phyloP scores from a whole-genome alignment of 257 asterid genomes.

The Linaria vulgaris region DNA sequence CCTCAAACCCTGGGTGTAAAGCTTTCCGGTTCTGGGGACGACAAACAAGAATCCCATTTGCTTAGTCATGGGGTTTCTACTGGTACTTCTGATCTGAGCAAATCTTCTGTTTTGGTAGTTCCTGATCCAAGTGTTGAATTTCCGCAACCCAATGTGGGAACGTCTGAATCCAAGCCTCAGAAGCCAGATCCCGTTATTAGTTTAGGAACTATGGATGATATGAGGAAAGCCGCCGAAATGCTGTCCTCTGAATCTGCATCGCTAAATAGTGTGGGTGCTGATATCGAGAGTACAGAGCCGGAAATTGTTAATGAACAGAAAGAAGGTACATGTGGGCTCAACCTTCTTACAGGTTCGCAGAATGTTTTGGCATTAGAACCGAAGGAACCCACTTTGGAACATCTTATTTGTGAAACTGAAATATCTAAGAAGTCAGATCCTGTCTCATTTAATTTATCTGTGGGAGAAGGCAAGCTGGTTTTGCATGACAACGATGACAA shows the following conservation, averaged over 20 bases:
- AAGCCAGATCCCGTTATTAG: constrained; percentile 29
- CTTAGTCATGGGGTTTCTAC: constrained; percentile 16
- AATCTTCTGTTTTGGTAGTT: constrained; percentile 26
- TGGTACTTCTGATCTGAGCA: constrained; percentile 36
- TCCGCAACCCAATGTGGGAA: too few species aligned
- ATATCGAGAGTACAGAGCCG: constrained; percentile 34
- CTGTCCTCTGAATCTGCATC: constrained; percentile 27
- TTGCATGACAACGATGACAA: constrained; percentile 28
- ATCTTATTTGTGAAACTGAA: constrained; percentile 23
- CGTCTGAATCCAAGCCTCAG: constrained; percentile 24
- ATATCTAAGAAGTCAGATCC: constrained; percentile 42
- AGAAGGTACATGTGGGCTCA: constrained; percentile 31
- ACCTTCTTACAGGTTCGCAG: constrained; percentile 33
- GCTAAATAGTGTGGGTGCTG: constrained; percentile 20
- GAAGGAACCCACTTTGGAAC: constrained; percentile 35
- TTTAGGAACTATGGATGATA: constrained; percentile 27
- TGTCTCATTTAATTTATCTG: constrained; percentile 47
- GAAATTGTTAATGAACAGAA: constrained; percentile 38
- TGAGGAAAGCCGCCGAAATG: constrained; percentile 28
- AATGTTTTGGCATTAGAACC: constrained; percentile 43
- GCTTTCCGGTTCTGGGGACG: constrained; percentile 8
- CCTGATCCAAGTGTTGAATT: constrained; percentile 12
- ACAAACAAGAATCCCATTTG: neutral
- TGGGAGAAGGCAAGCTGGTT: constrained; percentile 32
- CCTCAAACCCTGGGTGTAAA: constrained; percentile 28